Conservation (phyloP, 225 moss, liverwort and hornwort species). For the Pseudisothecium myosuroides region DNA sequence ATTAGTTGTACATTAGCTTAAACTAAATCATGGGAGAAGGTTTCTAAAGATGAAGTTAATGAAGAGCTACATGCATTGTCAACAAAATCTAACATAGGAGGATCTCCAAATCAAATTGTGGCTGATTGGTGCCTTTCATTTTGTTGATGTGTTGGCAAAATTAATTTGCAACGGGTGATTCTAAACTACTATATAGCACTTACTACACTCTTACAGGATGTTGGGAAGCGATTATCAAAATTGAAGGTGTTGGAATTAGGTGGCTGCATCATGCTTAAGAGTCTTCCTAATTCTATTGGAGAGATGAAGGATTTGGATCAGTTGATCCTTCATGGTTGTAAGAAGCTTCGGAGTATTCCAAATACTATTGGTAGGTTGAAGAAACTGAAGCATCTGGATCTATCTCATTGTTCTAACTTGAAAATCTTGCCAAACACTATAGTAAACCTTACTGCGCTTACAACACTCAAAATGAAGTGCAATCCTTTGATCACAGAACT, state of each 20-base stretch:
- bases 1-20: too few relatives aligned
- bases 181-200: rapidly evolving
- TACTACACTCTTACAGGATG: background rate
- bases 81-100: background rate
- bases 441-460: background rate
- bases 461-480: background rate
- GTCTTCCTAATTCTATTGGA: background rate
- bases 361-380: background rate
- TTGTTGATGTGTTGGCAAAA: background rate
- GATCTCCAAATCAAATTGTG: background rate
- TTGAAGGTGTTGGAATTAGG: background rate
- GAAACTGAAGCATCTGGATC: background rate
- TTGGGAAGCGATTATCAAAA: background rate
- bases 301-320: background rate
- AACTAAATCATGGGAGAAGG: too few relatives aligned
- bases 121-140: background rate
- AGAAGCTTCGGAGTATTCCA: background rate
- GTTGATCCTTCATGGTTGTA: background rate
- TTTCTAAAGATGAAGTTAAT: too few relatives aligned
- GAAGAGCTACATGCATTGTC: too few relatives aligned
- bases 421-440: background rate
- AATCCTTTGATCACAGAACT: background rate
- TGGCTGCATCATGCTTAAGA: rapidly evolving
- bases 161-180: background rate
- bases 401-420: background rate